Base-by-base conservation (phyloP, 768 basidiomycete genomes). In the Collybia nuda region DNA sequence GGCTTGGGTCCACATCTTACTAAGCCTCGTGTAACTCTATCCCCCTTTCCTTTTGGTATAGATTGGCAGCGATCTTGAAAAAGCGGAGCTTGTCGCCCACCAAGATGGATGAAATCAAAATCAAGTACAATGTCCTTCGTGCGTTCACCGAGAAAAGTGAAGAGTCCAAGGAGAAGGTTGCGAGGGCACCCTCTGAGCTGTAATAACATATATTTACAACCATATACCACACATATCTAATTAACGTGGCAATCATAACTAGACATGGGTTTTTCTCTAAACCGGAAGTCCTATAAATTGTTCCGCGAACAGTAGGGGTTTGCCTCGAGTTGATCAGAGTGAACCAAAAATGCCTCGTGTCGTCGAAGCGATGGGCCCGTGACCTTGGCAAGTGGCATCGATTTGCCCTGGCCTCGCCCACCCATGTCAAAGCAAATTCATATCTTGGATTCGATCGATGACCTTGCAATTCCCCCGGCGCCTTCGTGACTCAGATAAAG, bases 81-180 rank as follows among this genome's bases (percentile, higher is more conserved):
- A 96, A 94, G 68, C 85, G 86, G 43, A 84, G 75, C n/a, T 73
- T 98, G 38, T 76, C 88, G 6, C 76, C 80, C 0, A 69, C 76
- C 37, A 98, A 98, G 72, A 70, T 94, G 38, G 97, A 99, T 64
- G 93, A 98, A 72, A 85, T 98, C 63, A 89, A 91, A 70, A 80
- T 90, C 66, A 98, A 96, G 74, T 78, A 82, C 47, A 98, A 98
- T 73, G 81, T 98, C 59, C 79, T 93, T 42, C 66, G 70, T 14
- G 81, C 88, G 0, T 92, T 93, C 54, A 54, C 63, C 28, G 67
- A 69, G 55, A 70, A 78, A 55, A 64, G 62, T 6, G 71, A 70
- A 48, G 67, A 68, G 40, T 59, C 53, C 28, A 63, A 73, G 59
- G 65, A 68, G 52, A 71, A 64, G 55, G 50, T 71, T 29, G 66